A percentile compares a stretch with the other conserved stretches of the same genome.
Conservation (phyloP, 202 grass and related monocot genomes). For the Bolboschoenoplectus hybrid region DNA sequence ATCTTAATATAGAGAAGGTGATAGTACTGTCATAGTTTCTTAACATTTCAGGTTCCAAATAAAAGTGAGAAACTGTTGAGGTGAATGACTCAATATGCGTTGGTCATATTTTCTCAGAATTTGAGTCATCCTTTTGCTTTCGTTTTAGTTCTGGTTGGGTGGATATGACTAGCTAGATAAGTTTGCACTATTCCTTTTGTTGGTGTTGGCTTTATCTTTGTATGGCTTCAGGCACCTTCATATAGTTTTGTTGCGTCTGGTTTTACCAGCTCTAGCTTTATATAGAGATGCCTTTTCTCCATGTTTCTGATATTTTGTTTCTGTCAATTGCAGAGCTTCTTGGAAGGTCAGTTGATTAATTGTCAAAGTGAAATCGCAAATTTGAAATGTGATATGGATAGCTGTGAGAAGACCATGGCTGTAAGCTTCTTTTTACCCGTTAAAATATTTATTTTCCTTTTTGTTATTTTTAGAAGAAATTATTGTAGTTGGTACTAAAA, state of each 20-base stretch:
- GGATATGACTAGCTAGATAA: neutral
- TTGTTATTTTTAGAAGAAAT: neutral
- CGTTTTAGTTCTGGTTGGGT: neutral
- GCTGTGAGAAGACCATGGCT: conserved; percentile 52
- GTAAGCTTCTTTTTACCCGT: conserved; percentile 36
- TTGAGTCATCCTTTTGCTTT: neutral
- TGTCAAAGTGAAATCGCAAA: conserved; percentile 52
- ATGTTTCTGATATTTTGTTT: conserved; percentile 17
- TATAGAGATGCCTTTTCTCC: neutral
- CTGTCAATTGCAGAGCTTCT: conserved; percentile 56
- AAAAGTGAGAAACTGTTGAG: neutral
- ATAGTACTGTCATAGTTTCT: conserved; percentile 9
- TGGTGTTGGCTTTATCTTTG: neutral
- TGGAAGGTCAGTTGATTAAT: conserved; percentile 52
- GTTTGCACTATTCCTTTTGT: neutral
- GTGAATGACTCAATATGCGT: neutral
- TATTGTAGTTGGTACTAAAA: neutral
- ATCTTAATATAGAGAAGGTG: conserved; percentile 83
- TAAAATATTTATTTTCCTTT: neutral
- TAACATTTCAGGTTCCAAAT: neutral
- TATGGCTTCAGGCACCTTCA: neutral
- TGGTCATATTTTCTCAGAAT: neutral
- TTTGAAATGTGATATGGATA: conserved; percentile 54
- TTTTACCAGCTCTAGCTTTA: conserved; percentile 14
- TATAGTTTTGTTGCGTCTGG: neutral